Evolutionary conservation across 2,329 filamentous ascomycete genomes (phyloP).

Genomic region (Pseudopithomyces chartarum): DNA sequence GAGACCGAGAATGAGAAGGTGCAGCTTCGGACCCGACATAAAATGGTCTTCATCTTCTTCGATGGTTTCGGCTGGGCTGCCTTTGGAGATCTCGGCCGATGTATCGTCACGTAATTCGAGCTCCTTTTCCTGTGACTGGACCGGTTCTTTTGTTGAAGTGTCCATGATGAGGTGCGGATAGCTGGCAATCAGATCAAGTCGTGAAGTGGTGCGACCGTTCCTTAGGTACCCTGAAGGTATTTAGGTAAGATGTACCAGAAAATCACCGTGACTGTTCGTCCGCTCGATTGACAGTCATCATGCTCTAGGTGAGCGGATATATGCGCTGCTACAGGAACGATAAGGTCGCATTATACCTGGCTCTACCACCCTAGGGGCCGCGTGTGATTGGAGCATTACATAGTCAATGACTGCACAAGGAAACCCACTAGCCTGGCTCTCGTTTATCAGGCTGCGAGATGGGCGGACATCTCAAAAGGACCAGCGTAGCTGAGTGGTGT

Average conservation of each 20-base stretch:
- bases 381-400: background rate
- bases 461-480: background rate
- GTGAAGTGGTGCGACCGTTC: background rate
- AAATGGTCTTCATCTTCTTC: constrained; percentile 15
- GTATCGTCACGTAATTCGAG: background rate
- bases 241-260: background rate
- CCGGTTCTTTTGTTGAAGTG: background rate
- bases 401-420: background rate
- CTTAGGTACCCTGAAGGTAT: background rate
- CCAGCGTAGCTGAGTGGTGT: background rate
- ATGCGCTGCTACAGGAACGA: background rate
- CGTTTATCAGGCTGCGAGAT: background rate
- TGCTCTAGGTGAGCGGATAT: background rate
- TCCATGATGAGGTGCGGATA: background rate
- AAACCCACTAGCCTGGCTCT: background rate
- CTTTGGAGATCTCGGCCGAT: background rate
- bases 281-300: background rate
- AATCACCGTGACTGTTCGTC: background rate
- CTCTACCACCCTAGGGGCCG: background rate
- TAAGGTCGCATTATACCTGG: background rate
- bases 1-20: constrained; percentile 23
- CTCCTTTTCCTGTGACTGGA: constrained; percentile 3
- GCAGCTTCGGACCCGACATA: constrained; percentile 23
- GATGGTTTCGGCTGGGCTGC: constrained; percentile 3
- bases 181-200: background rate